Evolutionary conservation across 2,329 filamentous ascomycete species (phyloP).

Genomic region (Fusarium subglutinans): DNA sequence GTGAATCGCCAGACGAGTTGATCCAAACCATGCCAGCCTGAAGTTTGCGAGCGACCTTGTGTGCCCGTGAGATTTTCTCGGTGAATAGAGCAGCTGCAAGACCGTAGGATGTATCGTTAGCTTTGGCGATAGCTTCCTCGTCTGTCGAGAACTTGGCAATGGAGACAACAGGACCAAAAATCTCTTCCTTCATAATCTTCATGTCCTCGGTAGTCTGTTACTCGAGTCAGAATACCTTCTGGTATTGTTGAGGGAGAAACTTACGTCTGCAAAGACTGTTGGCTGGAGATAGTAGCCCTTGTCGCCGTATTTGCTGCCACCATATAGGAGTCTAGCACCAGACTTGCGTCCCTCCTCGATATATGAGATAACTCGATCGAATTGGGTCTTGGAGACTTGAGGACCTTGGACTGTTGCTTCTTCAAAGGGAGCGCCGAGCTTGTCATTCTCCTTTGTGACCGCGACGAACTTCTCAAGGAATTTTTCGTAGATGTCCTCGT

Average conservation of each 20-base stretch:
- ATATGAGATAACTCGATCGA: constrained; percentile 71
- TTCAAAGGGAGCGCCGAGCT: constrained; percentile 70
- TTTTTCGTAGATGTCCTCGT: constrained; percentile 64
- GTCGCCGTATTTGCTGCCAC: constrained; percentile 37
- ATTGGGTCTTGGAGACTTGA: constrained; percentile 71
- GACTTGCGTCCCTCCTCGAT: constrained; percentile 71
- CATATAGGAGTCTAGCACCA: constrained; percentile 64
- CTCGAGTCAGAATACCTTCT: constrained; percentile 25
- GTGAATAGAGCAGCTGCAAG: constrained; percentile 66
- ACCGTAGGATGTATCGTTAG: constrained; percentile 60
- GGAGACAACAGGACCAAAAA: constrained; percentile 44
- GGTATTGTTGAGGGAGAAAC: neutral
- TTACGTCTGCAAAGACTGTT: constrained; percentile 43
- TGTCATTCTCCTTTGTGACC: constrained; percentile 59
- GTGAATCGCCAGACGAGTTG: constrained; percentile 44
- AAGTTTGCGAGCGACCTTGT: constrained; percentile 56
- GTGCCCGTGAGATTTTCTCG: constrained; percentile 55
- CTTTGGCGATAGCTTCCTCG: constrained; percentile 40
- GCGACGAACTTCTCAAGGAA: constrained; percentile 65
- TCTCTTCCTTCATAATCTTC: constrained; percentile 44
- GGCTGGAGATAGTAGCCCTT: constrained; percentile 43
- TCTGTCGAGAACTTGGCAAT: constrained; percentile 41
- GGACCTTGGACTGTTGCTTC: constrained; percentile 72
- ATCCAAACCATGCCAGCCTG: constrained; percentile 60
- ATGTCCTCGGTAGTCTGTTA: constrained; percentile 38